Percentiles rank a stretch among this genome's conserved stretches.
Evolutionary conservation across 2,329 filamentous ascomycete genomes (phyloP).

Genomic region (Bimuria novae-zelandiae): DNA sequence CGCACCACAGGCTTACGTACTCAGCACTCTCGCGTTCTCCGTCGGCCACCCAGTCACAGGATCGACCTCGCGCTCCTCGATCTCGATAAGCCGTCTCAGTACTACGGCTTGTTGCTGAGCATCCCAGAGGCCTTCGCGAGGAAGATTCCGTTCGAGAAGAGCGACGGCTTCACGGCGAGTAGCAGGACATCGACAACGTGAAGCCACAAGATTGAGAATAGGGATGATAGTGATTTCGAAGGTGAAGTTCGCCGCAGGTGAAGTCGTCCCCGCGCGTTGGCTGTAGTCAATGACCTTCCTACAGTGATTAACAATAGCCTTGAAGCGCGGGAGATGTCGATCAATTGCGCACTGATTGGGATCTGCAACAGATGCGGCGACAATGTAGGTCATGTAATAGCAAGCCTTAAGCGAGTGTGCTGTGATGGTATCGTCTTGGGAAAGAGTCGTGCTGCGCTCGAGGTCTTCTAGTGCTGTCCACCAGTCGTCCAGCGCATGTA

Average conservation of each 20-base stretch:
- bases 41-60: conserved; percentile 25
- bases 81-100: conserved; percentile 22
- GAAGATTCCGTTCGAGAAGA: conserved; percentile 22
- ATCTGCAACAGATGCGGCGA: conserved; percentile 17
- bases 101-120: conserved; percentile 22
- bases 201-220: conserved; percentile 16
- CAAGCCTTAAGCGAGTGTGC: conserved; percentile 22
- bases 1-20: not conserved
- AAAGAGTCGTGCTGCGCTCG: conserved; percentile 1
- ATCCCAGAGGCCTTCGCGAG: conserved; percentile 30
- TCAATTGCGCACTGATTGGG: conserved; percentile 19
- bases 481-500: conserved; percentile 26
- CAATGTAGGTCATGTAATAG: conserved; percentile 15
- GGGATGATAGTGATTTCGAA: conserved; percentile 28
- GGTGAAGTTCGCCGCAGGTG: conserved; percentile 21
- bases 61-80: conserved; percentile 27
- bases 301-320: conserved; percentile 22
- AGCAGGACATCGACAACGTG: conserved; percentile 24
- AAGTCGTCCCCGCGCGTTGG: not conserved
- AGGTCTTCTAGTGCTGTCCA: conserved; percentile 8
- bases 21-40: conserved; percentile 12
- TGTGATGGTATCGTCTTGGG: conserved; percentile 17
- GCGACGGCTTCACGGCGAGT: conserved; percentile 27
- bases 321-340: conserved; percentile 21
- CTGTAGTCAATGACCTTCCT: conserved; percentile 24